Percentiles rank a stretch among this genome's conserved stretches.
Evolutionary conservation across 2,329 filamentous ascomycete species (phyloP).

Genomic region (Magnaporthiopsis rhizophila): DNA sequence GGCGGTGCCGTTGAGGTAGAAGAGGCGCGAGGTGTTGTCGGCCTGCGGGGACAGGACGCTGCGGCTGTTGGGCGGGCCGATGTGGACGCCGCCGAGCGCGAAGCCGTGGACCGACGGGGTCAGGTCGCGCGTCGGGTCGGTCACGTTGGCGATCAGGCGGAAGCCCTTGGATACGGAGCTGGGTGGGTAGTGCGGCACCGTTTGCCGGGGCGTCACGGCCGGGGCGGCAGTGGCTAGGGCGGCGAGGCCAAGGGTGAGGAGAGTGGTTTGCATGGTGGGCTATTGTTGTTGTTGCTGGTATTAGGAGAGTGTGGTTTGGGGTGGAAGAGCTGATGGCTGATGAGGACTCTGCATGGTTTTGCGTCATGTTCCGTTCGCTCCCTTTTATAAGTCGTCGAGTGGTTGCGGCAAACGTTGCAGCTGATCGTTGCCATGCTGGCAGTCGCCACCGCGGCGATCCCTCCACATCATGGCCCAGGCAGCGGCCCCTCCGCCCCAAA

Average conservation of each 20-base stretch:
- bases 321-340: too few relatives aligned
- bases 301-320: too few relatives aligned
- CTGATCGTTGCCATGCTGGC: too few relatives aligned
- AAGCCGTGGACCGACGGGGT: constrained; percentile 31
- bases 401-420: too few relatives aligned
- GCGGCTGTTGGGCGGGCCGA: constrained; percentile 31
- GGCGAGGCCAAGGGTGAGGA: constrained; percentile 3
- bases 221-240: constrained; percentile 4
- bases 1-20: constrained; percentile 42
- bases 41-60: constrained; percentile 25
- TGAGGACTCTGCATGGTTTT: too few relatives aligned
- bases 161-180: constrained; percentile 8
- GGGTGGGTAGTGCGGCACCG: constrained; percentile 2
- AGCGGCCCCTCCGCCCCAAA: too few relatives aligned
- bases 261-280: neutral
- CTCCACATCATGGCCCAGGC: too few relatives aligned
- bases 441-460: too few relatives aligned
- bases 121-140: constrained; percentile 30
- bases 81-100: constrained; percentile 32
- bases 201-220: neutral
- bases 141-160: constrained; percentile 26
- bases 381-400: too few relatives aligned
- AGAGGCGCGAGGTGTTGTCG: constrained; percentile 22
- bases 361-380: too few relatives aligned
- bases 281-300: neutral